Percentiles rank a stretch among this genome's conserved stretches.
Evolutionary conservation across 768 basidiomycete species (phyloP).

Genomic region (Leccinum broughii): DNA sequence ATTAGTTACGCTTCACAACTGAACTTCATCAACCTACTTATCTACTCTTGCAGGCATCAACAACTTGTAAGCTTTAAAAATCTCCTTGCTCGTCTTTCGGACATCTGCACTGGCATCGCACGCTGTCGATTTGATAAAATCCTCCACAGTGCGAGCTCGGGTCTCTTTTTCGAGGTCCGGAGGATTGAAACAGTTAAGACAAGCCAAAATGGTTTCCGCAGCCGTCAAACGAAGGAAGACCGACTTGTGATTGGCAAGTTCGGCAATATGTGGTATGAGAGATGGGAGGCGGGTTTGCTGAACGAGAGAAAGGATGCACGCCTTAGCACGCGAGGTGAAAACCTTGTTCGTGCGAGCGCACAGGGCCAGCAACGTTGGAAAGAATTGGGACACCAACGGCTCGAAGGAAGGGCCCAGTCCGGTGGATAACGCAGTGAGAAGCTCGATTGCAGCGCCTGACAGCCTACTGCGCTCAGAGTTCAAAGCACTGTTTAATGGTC

Average conservation of each 20-base stretch:
- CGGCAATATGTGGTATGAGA: slow-evolving; percentile 60
- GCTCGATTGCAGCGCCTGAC: slow-evolving; percentile 64
- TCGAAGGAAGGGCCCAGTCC: slow-evolving; percentile 66
- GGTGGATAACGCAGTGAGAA: slow-evolving; percentile 53
- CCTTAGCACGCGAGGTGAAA: slow-evolving; percentile 62
- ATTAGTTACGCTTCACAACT: slow-evolving; percentile 12
- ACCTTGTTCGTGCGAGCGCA: slow-evolving; percentile 81
- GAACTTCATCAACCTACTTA: slow-evolving; percentile 43
- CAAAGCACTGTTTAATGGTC: slow-evolving; percentile 58
- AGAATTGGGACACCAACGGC: slow-evolving; percentile 60
- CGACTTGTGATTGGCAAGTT: slow-evolving; percentile 66
- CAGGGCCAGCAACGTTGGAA: slow-evolving; percentile 66
- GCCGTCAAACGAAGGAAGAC: slow-evolving; percentile 59
- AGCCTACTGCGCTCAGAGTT: slow-evolving; percentile 74
- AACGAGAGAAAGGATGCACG: slow-evolving; percentile 60
- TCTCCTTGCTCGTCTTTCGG: slow-evolving; percentile 62
- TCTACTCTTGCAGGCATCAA: slow-evolving; percentile 69
- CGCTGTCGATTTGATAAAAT: slow-evolving; percentile 62
- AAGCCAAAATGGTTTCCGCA: slow-evolving; percentile 64
- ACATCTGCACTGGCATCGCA: slow-evolving; percentile 77
- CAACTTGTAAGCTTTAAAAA: slow-evolving; percentile 76
- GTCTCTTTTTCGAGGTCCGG: slow-evolving; percentile 74
- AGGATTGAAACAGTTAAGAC: slow-evolving; percentile 75
- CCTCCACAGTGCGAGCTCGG: slow-evolving; percentile 66
- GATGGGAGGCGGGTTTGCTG: slow-evolving; percentile 66